phyloP scores from a whole-genome alignment of 192 early-diverging fungal species.

The Linnemannia exigua region DNA sequence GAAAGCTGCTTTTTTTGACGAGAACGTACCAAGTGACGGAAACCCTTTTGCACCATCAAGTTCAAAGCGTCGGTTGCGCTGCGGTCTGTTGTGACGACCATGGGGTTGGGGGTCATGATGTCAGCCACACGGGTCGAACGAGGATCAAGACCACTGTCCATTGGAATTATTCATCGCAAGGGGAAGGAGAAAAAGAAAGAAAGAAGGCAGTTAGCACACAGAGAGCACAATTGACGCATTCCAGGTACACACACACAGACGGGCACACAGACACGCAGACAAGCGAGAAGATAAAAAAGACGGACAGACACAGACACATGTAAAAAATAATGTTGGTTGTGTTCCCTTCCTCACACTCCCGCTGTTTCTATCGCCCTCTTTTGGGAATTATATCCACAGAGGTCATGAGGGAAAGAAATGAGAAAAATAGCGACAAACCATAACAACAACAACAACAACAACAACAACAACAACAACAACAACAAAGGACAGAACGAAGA shows the following conservation, averaged over 20 bases:
- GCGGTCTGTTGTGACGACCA: conserved; percentile 88
- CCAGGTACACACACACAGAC: not conserved
- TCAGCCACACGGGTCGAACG: conserved; percentile 81
- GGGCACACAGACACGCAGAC: not conserved
- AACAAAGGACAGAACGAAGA: not conserved
- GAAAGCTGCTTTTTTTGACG: not conserved
- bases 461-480: conserved; percentile 1
- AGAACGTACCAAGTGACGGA: conserved; percentile 79
- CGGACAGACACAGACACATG: not conserved
- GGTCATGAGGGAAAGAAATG: not conserved
- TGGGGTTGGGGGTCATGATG: conserved; percentile 93
- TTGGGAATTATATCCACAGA: not conserved
- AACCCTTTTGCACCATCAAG: conserved; percentile 86
- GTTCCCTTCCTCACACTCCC: not conserved
- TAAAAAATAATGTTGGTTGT: not conserved
- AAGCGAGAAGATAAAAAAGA: not conserved
- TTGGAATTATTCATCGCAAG: not conserved
- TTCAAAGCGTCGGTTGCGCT: conserved; percentile 86
- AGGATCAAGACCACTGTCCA: conserved; percentile 65
- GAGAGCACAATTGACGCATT: not conserved
- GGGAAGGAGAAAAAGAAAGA: not conserved
- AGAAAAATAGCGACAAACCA: not conserved
- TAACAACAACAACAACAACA: conserved; percentile 10
- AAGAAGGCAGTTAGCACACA: conserved; percentile 2
- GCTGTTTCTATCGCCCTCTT: not conserved